Conservation (phyloP, 768 basidiomycete genomes). For the Serendipita sp. region DNA sequence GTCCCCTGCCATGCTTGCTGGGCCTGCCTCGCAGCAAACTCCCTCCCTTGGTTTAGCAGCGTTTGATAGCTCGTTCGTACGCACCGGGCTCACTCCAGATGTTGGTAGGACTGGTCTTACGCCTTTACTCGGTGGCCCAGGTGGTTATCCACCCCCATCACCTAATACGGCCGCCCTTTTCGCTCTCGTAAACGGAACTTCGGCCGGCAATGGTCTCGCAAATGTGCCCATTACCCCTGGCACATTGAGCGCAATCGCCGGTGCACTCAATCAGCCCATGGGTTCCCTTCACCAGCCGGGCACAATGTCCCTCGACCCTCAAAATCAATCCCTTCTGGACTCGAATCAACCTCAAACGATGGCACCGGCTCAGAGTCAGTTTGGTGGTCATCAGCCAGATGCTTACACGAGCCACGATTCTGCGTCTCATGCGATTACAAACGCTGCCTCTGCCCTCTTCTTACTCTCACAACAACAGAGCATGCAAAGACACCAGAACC, state of each 20-base stretch:
- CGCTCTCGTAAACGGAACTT: conserved; percentile 64
- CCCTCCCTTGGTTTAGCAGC: conserved; percentile 13
- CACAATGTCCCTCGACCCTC: conserved; percentile 1
- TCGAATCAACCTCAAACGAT: conserved; percentile 11
- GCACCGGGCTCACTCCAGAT: conserved; percentile 70
- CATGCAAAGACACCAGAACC: conserved; percentile 73
- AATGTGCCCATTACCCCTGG: conserved; percentile 44
- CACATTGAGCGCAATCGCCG: conserved; percentile 60
- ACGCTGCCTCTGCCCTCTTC: conserved; percentile 84
- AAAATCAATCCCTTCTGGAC: conserved; percentile 7
- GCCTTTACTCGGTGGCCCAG: conserved; percentile 57
- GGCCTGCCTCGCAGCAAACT: conserved; percentile 35
- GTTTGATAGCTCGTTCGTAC: conserved; percentile 29
- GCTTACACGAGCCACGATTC: conserved; percentile 14
- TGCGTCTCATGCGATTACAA: conserved; percentile 41
- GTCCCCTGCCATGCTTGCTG: conserved; percentile 90
- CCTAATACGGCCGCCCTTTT: conserved; percentile 87
- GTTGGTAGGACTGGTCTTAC: conserved; percentile 57
- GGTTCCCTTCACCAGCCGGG: conserved; percentile 20
- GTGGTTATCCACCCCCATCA: conserved; percentile 64
- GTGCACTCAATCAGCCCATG: conserved; percentile 43
- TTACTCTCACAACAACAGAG: conserved; percentile 82
- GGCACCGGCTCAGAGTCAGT: conserved; percentile 8
- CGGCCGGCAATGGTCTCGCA: conserved; percentile 15
- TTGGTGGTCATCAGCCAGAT: conserved; percentile 7